A percentile compares a stretch with the other conserved stretches of the same genome.
Conservation (phyloP, 331 rosid genomes). For the Phaseolus coccineus region DNA sequence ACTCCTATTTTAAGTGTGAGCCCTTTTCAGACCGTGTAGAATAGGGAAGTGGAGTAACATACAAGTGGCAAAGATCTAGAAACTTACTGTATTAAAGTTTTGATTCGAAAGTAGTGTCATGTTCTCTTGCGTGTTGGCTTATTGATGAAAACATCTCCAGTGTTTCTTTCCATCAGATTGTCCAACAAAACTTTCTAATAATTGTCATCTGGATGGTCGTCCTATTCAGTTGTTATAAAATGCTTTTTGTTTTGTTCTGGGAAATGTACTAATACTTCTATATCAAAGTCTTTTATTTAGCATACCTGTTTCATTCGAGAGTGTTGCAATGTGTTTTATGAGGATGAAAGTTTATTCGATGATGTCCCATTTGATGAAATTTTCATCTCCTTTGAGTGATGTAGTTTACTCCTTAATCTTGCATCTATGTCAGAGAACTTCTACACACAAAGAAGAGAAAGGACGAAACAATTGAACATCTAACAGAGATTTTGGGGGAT, state of each 20-base stretch:
- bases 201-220: background rate
- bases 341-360: constrained; percentile 2
- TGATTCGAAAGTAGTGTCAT: no score
- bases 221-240: background rate
- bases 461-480: constrained; percentile 63
- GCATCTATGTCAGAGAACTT: constrained; percentile 70
- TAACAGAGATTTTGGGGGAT: constrained; percentile 58
- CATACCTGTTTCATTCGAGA: background rate
- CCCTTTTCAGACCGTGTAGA: no score
- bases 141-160: no score
- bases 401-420: constrained; percentile 35
- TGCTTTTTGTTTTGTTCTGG: background rate
- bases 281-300: background rate
- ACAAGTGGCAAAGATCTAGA: no score
- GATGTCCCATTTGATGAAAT: constrained; percentile 18
- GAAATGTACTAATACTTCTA: background rate
- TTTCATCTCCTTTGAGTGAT: constrained; percentile 38
- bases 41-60: no score
- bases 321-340: constrained; percentile 21
- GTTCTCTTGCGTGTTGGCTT: no score
- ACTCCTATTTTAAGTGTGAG: no score
- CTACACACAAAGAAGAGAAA: constrained; percentile 75
- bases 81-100: no score
- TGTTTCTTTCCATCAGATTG: no score
- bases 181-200: no score